Evolutionary conservation across 129 eudicot genomes (phyloP).

Genomic region (Chrysanthemum seticuspe): DNA sequence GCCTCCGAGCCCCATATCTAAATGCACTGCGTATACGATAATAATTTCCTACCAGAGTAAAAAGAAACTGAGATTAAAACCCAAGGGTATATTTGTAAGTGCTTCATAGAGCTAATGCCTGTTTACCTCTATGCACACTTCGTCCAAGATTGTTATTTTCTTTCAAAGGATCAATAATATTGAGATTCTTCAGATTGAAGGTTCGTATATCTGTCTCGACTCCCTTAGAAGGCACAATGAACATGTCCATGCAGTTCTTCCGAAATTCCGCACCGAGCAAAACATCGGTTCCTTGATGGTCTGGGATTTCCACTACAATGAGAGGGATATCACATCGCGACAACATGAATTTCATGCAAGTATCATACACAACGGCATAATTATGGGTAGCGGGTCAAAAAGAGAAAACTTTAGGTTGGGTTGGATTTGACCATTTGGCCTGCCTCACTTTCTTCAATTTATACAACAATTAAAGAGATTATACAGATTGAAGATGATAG

Average conservation of each 20-base stretch:
- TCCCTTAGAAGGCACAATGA: slow-evolving; percentile 55
- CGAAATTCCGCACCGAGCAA: slow-evolving; percentile 62
- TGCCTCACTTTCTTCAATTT: too few species aligned
- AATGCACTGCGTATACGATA: slow-evolving; percentile 84
- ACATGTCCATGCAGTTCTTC: slow-evolving; percentile 64
- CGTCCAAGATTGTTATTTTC: slow-evolving; percentile 94
- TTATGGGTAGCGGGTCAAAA: too few species aligned
- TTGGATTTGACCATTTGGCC: too few species aligned
- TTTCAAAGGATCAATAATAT: slow-evolving; percentile 87
- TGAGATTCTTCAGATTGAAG: slow-evolving; percentile 67
- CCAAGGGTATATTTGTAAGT: not conserved
- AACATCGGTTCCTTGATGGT: slow-evolving; percentile 26
- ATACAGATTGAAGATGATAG: too few species aligned
- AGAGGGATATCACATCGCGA: not conserved
- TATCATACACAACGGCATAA: not conserved
- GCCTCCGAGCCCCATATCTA: slow-evolving; percentile 79
- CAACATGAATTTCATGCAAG: not conserved
- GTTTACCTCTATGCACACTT: slow-evolving; percentile 78
- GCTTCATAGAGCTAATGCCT: not conserved
- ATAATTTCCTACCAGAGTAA: slow-evolving; percentile 50
- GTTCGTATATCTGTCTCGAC: slow-evolving; percentile 45
- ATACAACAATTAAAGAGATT: too few species aligned
- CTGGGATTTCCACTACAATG: slow-evolving; percentile 51
- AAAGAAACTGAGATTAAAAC: not conserved
- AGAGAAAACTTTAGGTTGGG: too few species aligned